Evolutionary conservation across 192 early-diverging fungal species (phyloP), one percentile per base, ranked within the genome.

Genomic region (Thoreauomyces humboldtii): DNA sequence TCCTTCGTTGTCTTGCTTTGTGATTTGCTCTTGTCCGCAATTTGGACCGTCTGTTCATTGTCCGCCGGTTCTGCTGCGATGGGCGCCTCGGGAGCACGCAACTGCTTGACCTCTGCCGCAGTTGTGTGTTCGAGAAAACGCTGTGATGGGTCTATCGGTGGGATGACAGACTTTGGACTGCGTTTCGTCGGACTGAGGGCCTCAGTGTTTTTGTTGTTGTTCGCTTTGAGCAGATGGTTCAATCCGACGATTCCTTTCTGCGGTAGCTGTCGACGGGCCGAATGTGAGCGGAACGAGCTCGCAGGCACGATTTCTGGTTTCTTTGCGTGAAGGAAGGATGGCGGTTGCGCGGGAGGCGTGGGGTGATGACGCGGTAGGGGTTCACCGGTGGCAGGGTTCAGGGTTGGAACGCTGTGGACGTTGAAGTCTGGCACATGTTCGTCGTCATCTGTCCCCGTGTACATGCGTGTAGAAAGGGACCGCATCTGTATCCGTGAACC

Each of bases 291-390:
- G 4, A 65, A 54, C 7, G 71, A 73, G 44, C 73, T 75, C 4
- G 63, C 65, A 5, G 77, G 77, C 1, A 79, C 55, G 32, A 79
- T 62, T 6, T 59, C 27, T 12, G 71, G 73, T 47, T 65, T 59
- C 36, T 71, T 72, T 17, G 77, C 77, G 31, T 63, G 64, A 5
- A 78, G 52, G 9, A 11, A 29, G 15, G 33, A 21, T 47, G 38
- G n/a, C n/a, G n/a, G n/a, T n/a, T n/a, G n/a, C n/a, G n/a, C n/a
- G n/a, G n/a, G n/a, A n/a, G n/a, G n/a, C n/a, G n/a, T n/a, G n/a
- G n/a, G n/a, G n/a, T n/a, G n/a, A n/a, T n/a, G n/a, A n/a, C n/a
- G n/a, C n/a, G n/a, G n/a, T n/a, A n/a, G n/a, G n/a, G n/a, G n/a
- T n/a, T n/a, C n/a, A n/a, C n/a, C n/a, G n/a, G n/a, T n/a, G n/a